Evolutionary conservation across 805 yeast genomes (phyloP).

Genomic region (Candida boleticola): DNA sequence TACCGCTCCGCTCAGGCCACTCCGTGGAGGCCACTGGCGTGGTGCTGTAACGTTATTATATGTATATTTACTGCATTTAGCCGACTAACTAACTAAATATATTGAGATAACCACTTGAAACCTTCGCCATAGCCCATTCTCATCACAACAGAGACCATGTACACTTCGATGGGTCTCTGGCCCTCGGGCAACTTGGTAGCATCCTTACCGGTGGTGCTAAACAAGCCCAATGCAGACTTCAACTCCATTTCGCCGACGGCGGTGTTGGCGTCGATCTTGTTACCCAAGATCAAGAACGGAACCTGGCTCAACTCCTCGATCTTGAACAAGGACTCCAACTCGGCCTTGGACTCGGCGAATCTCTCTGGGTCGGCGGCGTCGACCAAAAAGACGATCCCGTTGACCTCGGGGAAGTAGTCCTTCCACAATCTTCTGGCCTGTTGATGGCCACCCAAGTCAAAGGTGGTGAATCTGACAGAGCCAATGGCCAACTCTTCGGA

Average conservation of each 20-base stretch:
- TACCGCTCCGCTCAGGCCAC: no score
- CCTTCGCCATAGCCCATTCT: constrained; percentile 99
- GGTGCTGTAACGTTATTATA: no score
- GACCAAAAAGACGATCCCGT: constrained; percentile 93
- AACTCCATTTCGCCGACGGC: constrained; percentile 96
- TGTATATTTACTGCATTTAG: no score
- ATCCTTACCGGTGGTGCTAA: constrained; percentile 80
- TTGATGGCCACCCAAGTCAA: constrained; percentile 97
- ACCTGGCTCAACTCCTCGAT: constrained; percentile 88
- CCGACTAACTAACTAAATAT: constrained; percentile 65
- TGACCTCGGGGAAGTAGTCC: constrained; percentile 98
- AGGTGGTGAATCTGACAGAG: constrained; percentile 93
- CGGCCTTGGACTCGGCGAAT: constrained; percentile 91
- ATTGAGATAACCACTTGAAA: constrained; percentile 97
- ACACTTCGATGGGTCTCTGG: constrained; percentile 90
- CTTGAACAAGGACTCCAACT: constrained; percentile 86
- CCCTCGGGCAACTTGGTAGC: constrained; percentile 64
- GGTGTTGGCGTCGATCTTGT: constrained; percentile 90
- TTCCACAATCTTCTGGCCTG: constrained; percentile 99
- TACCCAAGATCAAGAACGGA: constrained; percentile 92
- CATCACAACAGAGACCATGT: constrained; percentile 97
- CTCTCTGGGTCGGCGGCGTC: constrained; percentile 97
- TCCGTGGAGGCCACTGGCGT: no score
- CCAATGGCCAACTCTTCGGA: constrained; percentile 98
- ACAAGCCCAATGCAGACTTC: constrained; percentile 84